Evolutionary conservation across 129 eudicot genomes (phyloP).

Genomic region (Arctium lappa): DNA sequence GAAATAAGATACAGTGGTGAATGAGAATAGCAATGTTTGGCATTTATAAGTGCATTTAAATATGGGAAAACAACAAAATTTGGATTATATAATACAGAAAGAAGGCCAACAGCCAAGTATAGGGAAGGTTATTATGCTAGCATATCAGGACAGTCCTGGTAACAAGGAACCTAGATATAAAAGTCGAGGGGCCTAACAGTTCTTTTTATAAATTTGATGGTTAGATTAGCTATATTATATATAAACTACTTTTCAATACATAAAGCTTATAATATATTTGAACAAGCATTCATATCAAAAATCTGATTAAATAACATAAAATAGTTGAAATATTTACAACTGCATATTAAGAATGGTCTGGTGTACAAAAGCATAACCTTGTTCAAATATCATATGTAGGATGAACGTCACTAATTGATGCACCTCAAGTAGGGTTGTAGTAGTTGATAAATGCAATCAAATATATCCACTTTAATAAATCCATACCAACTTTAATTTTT

Average conservation of each 20-base stretch:
- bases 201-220: background rate
- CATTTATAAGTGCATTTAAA: background rate
- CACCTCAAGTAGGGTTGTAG: too few species aligned
- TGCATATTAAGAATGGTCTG: too few species aligned
- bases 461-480: too few species aligned
- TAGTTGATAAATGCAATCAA: too few species aligned
- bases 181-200: background rate
- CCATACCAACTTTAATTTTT: too few species aligned
- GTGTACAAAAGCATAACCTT: too few species aligned
- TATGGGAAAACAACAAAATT: background rate
- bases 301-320: background rate
- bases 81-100: background rate
- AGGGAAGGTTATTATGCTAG: too few species aligned
- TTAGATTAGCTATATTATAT: background rate
- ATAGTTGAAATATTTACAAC: too few species aligned
- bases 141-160: too few species aligned
- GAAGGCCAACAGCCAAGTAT: too few species aligned
- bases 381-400: too few species aligned
- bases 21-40: background rate
- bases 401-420: too few species aligned
- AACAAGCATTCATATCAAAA: background rate
- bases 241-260: background rate
- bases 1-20: constrained; percentile 10
- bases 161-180: background rate
- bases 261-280: background rate